phyloP scores from a whole-genome alignment of 2,329 filamentous ascomycete species.

The Penicillium sp. region DNA sequence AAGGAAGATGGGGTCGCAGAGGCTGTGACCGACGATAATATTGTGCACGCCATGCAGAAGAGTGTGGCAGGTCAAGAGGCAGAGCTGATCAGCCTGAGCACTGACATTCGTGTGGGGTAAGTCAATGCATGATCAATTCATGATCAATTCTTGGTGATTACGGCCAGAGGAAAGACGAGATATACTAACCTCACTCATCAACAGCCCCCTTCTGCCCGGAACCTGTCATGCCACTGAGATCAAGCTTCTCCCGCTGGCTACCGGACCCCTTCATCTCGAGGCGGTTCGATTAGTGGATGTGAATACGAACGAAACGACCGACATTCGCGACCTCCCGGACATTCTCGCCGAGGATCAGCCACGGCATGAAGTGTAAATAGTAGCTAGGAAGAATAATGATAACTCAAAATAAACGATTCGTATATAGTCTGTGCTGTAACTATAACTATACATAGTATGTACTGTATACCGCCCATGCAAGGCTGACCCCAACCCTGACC shows the following conservation, averaged over 20 bases:
- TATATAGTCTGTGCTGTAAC: no score
- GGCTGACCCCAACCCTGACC: not conserved
- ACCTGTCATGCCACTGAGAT: conserved; percentile 62
- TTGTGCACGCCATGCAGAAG: conserved; percentile 60
- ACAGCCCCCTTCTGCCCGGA: conserved; percentile 57
- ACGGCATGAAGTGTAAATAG: not conserved
- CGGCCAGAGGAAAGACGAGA: no score
- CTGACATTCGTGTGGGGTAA: conserved; percentile 63
- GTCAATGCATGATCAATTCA: no score
- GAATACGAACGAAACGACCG: conserved; percentile 58
- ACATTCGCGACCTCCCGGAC: conserved; percentile 61
- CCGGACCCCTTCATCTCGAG: conserved; percentile 58
- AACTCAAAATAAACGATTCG: not conserved
- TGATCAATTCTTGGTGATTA: no score
- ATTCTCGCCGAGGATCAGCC: conserved; percentile 49
- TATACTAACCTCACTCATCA: conserved; percentile 3
- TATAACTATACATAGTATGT: no score
- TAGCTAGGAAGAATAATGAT: not conserved
- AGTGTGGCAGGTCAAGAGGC: conserved; percentile 53
- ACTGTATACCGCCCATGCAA: not conserved
- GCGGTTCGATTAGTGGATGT: conserved; percentile 60
- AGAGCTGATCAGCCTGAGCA: conserved; percentile 60
- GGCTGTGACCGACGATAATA: conserved; percentile 61
- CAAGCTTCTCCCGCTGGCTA: conserved; percentile 56
- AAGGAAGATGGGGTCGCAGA: conserved; percentile 49